phyloP scores from a whole-genome alignment of 768 basidiomycete species.

The Leucogyrophana mollusca region DNA sequence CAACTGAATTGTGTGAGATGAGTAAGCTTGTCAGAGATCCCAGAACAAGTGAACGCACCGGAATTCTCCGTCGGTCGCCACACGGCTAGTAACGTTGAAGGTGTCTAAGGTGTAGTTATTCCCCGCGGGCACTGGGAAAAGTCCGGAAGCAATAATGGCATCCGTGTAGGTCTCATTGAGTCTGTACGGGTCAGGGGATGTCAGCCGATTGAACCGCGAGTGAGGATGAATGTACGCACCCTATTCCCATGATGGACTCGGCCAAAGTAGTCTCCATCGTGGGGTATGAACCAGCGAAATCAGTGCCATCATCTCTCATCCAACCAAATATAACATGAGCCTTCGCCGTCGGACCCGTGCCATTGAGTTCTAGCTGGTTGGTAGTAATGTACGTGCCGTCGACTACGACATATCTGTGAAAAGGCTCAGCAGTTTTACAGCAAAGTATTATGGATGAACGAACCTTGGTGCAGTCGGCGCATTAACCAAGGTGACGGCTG shows the following conservation, averaged over 20 bases:
- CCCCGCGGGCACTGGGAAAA: constrained; percentile 40
- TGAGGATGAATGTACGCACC: constrained; percentile 4
- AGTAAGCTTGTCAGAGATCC: background rate
- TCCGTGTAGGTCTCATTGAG: constrained; percentile 15
- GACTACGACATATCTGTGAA: constrained; percentile 38
- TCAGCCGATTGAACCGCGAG: too few species aligned
- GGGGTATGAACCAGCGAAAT: constrained; percentile 40
- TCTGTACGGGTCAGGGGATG: constrained; percentile 5
- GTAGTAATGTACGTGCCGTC: constrained; percentile 46
- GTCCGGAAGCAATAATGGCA: constrained; percentile 23
- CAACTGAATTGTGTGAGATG: constrained; percentile 2
- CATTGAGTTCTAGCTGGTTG: constrained; percentile 37
- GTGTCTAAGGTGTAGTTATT: constrained; percentile 37
- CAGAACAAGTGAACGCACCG: constrained; percentile 25
- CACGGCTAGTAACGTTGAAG: constrained; percentile 45
- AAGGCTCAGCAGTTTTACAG: background rate
- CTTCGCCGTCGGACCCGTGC: constrained; percentile 37
- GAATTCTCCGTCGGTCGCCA: constrained; percentile 46
- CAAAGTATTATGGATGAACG: constrained; percentile 7
- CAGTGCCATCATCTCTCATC: constrained; percentile 51
- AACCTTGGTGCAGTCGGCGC: constrained; percentile 30
- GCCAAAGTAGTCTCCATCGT: constrained; percentile 14
- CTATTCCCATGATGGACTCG: constrained; percentile 15
- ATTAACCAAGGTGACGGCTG: constrained; percentile 36
- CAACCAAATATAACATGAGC: constrained; percentile 49